Percentiles rank a stretch among this genome's conserved stretches.
phyloP scores from a whole-genome alignment of 2,329 filamentous ascomycete species.

The Trichophyton simii region DNA sequence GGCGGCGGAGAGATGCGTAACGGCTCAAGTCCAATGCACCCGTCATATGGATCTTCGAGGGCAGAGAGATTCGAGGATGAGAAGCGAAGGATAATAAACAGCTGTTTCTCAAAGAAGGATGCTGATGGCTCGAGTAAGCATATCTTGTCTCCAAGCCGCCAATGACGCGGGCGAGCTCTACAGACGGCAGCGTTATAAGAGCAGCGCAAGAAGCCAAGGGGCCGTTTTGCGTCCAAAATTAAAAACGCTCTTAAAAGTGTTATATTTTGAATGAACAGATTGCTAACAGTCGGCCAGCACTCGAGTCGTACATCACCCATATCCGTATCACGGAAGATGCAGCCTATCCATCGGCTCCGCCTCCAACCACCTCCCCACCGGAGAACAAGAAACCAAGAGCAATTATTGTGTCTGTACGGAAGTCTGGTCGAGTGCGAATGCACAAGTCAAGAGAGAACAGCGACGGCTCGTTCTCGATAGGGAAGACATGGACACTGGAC shows the following conservation, averaged over 20 bases:
- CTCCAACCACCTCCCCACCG: slow-evolving; percentile 62
- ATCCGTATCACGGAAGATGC: slow-evolving; percentile 83
- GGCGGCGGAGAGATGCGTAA: slow-evolving; percentile 25
- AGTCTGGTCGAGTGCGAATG: slow-evolving; percentile 82
- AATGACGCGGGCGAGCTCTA: too few species aligned
- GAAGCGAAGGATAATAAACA: slow-evolving; percentile 85
- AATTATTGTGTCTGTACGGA: slow-evolving; percentile 86
- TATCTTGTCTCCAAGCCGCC: slow-evolving; percentile 16
- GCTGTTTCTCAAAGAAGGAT: slow-evolving; percentile 85
- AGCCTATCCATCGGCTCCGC: slow-evolving; percentile 66
- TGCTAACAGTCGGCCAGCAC: slow-evolving; percentile 15
- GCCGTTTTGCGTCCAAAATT: background rate
- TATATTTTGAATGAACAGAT: background rate
- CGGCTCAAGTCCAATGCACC: slow-evolving; percentile 16
- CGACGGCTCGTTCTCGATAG: slow-evolving; percentile 90
- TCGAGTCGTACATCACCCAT: slow-evolving; percentile 96
- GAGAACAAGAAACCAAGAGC: slow-evolving; percentile 76
- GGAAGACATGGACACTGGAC: slow-evolving; percentile 95
- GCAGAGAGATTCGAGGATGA: slow-evolving; percentile 94
- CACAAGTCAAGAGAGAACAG: slow-evolving; percentile 95
- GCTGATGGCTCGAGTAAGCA: slow-evolving; percentile 66
- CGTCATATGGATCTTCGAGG: slow-evolving; percentile 25
- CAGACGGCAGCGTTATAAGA: background rate
- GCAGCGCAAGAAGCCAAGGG: background rate
- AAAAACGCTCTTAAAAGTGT: background rate